phyloP scores from a whole-genome alignment of 2,329 filamentous ascomycete genomes.

The Calonectria hawksworthii region DNA sequence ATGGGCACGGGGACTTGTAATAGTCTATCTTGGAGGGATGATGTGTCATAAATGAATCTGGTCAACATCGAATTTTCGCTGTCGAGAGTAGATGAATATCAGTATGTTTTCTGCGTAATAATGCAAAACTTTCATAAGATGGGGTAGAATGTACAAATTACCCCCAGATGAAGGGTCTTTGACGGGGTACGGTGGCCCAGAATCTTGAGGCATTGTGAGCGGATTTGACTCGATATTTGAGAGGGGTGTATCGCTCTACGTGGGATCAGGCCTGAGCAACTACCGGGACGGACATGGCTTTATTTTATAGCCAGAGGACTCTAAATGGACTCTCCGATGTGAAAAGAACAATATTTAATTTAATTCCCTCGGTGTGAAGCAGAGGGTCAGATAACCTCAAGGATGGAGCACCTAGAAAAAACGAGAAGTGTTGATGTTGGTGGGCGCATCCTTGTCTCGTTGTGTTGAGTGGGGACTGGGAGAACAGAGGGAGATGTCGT shows the following conservation, averaged over 20 bases:
- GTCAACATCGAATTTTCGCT: conserved; percentile 9
- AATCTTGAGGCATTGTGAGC: background rate
- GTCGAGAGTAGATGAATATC: background rate
- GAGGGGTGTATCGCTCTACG: too few relatives aligned
- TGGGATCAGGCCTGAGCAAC: too few relatives aligned
- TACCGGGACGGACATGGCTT: background rate
- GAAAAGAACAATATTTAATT: too few relatives aligned
- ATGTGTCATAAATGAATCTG: background rate
- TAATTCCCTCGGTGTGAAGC: background rate
- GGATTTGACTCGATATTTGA: too few relatives aligned
- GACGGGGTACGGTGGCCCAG: background rate
- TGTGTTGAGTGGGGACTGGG: background rate
- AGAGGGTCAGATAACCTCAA: background rate
- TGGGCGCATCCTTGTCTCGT: background rate
- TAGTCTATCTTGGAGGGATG: background rate
- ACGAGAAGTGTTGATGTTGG: background rate
- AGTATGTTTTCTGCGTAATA: background rate
- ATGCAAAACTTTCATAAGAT: background rate
- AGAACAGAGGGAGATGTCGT: background rate
- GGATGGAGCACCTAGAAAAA: background rate
- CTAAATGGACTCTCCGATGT: background rate
- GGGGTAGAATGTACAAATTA: background rate
- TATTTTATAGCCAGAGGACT: background rate
- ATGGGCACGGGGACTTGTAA: background rate
- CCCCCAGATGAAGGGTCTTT: background rate